phyloP scores from a whole-genome alignment of 169 alveolate species.

The Plasmodium inui region DNA sequence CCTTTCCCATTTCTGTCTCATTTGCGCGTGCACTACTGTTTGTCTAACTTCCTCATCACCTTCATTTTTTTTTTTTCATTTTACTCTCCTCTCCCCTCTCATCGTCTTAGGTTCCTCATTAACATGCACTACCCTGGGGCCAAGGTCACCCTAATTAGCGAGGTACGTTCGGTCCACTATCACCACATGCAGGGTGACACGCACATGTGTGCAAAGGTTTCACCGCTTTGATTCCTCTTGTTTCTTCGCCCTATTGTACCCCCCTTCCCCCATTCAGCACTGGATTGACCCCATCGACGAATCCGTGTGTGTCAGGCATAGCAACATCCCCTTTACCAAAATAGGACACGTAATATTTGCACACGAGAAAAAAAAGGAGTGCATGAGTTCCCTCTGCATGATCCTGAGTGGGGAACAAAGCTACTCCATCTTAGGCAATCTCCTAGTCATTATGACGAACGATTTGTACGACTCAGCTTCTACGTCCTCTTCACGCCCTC shows the following conservation, averaged over 20 bases:
- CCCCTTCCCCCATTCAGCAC: slow-evolving; percentile 12
- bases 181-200: background rate
- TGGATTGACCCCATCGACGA: slow-evolving; percentile 71
- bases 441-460: background rate
- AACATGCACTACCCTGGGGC: slow-evolving; percentile 72
- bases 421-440: background rate
- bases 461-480: background rate
- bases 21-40: background rate
- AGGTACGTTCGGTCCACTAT: slow-evolving; percentile 7
- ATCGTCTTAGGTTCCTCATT: slow-evolving; percentile 30
- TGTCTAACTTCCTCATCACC: background rate
- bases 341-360: slow-evolving; percentile 32
- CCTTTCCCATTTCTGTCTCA: background rate
- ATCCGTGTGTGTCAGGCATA: slow-evolving; percentile 51
- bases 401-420: background rate
- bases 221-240: background rate
- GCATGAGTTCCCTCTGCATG: too few relatives aligned
- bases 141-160: slow-evolving; percentile 65
- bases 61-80: background rate
- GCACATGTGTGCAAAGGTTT: background rate
- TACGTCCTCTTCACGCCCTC: background rate
- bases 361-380: background rate
- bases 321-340: slow-evolving; percentile 67
- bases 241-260: background rate
- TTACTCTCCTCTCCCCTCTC: background rate